A percentile compares a stretch with the other conserved stretches of the same genome.
phyloP scores from a whole-genome alignment of 2,329 filamentous ascomycete species.

The Hymenoscyphus scutula region DNA sequence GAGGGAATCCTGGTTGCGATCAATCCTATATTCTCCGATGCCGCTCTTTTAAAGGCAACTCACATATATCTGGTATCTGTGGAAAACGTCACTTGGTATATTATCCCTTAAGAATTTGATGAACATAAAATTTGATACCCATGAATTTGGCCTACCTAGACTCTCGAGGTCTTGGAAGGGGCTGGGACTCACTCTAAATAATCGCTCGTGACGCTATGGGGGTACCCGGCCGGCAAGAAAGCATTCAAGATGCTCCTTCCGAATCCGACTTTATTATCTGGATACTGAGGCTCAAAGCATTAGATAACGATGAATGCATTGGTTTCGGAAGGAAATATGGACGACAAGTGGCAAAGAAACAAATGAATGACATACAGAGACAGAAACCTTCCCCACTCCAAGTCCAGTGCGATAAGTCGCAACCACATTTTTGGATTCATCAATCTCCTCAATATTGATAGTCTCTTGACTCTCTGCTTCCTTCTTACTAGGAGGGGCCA shows the following conservation, averaged over 20 bases:
- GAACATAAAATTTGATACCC: not conserved
- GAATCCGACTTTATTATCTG: conserved; percentile 28
- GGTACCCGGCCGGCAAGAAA: conserved; percentile 68
- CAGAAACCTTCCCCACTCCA: conserved; percentile 24
- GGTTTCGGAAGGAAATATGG: not conserved
- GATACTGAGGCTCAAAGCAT: conserved; percentile 21
- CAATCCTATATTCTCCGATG: not conserved
- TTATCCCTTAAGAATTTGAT: not conserved
- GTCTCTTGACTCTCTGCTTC: not conserved
- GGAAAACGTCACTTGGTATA: conserved; percentile 4
- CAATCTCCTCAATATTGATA: conserved; percentile 22
- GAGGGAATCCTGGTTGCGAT: conserved; percentile 50
- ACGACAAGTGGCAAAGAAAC: not conserved
- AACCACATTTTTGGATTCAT: conserved; percentile 35
- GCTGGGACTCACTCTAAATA: conserved; percentile 56
- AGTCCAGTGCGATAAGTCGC: conserved; percentile 31
- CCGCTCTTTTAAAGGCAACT: conserved; percentile 41
- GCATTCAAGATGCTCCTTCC: conserved; percentile 48
- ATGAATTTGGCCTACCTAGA: not conserved
- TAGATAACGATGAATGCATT: not conserved
- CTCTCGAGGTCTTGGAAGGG: not conserved
- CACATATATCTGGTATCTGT: conserved; percentile 67
- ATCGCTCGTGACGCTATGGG: conserved; percentile 67
- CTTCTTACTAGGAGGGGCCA: not conserved
- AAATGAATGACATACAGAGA: conserved; percentile 25